These are phyloP conservation scores for Cucumis cinereus DNA, from an alignment of 306 rosid genomes.

Conservation along the genomic window DNA sequence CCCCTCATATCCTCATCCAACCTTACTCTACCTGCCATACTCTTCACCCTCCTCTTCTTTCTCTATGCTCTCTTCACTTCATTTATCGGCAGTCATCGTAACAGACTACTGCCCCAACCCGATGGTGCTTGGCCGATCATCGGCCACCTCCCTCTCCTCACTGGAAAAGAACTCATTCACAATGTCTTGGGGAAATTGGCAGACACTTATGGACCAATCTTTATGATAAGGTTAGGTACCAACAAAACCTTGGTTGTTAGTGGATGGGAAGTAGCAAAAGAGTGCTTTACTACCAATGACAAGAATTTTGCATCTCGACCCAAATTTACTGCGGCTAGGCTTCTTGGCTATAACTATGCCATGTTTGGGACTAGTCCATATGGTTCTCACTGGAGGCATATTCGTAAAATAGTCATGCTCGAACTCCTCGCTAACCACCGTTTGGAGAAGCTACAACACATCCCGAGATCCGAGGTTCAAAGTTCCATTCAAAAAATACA, in stretches of 20 bases:
- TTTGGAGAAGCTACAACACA: conserved; percentile 33
- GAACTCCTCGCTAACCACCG: conserved; percentile 45
- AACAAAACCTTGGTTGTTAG: background rate
- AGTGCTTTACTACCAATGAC: background rate
- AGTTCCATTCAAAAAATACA: background rate
- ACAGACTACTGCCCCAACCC: background rate
- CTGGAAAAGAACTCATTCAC: background rate
- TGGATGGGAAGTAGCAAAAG: background rate
- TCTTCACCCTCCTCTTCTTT: background rate
- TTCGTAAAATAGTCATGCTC: conserved; percentile 1
- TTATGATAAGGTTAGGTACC: background rate
- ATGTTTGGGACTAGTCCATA: conserved; percentile 13
- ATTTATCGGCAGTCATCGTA: background rate
- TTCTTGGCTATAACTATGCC: conserved; percentile 10
- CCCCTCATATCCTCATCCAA: background rate
- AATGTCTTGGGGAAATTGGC: background rate
- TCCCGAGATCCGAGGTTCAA: conserved; percentile 13
- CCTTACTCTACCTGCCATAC: background rate
- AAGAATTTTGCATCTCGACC: background rate
- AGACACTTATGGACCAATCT: background rate
- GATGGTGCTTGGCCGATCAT: background rate
- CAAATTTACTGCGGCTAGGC: conserved; percentile 14
- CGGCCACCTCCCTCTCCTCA: background rate
- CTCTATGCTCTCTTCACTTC: background rate
- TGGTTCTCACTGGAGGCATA: conserved; percentile 35